Evolutionary conservation across 495 filamentous ascomycete genomes (phyloP), one percentile per base, ranked within the genome.

Genomic region (Wilcoxina mikolae): DNA sequence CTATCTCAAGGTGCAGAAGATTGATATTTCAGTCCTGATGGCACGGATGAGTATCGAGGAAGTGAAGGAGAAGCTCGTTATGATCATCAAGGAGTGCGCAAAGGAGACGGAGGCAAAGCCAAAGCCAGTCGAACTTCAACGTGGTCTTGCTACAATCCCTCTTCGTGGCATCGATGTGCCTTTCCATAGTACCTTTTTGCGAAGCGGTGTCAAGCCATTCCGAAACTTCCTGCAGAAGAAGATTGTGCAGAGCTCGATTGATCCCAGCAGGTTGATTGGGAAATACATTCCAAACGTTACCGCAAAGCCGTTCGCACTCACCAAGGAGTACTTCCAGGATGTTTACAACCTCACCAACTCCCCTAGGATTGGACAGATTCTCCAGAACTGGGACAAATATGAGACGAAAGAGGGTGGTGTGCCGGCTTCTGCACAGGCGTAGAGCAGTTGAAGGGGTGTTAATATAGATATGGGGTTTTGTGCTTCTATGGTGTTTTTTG

Each of bases 251-350:
- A 94, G 85, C 18, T 90, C 83, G 41, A 96, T 98, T 67, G 91
- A 98, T 64, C 91, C 91, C 15, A 80, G 83, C 72, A 98, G 96
- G 73, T 71, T 98, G 60, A 72, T 98, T 59, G 93, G 91, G 53
- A 98, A 98, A 74, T 98, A 98, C 73, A 95, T 98, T 56, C 91
- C 91, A 58, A 98, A 98, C 68, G 91, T 98, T 49, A 98, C 91
- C 15, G 91, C 91, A 28, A 79, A 80, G 65, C 91, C 91, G 15
- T 98, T 98, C 68, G 84, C 91, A 67, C 76, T 98, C 44, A 89
- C 85, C 18, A 95, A 93, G 75, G 93, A 95, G 69, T 98, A 98
- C 72, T 98, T 98, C 68, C 89, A 98, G 75, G 90, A 96, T 64
- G 91, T 98, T 23, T 95, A 95, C 71, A 76, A 76, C 31, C 73